Base-by-base conservation (phyloP, 768 basidiomycete species). In the Kwoniella pini region DNA sequence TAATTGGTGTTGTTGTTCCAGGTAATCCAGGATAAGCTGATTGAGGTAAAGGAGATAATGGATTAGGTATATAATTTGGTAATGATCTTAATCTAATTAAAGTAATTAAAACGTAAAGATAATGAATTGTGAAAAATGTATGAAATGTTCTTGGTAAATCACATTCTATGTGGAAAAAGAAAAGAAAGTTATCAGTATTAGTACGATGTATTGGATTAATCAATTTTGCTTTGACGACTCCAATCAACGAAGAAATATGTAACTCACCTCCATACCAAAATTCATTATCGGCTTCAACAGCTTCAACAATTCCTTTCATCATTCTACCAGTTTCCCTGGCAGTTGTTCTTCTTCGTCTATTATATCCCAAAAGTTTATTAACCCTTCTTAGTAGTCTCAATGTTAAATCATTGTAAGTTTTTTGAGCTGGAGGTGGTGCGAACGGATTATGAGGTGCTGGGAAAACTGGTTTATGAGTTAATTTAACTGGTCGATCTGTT, bases 81-180 rank as follows among this genome's bases (percentile, higher is more conserved):
- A 13, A 80, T 0, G 89, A 86, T 21, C 95, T 90, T 10, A 96
- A 83, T 22, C 94, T 88, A 54, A 90, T 88, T 17, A 88, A 88
- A 50, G 94, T 85, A 66, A 97, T 82, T 88, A 93, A 94, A 48
- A 97, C 82, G 79, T 98, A 92, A 27, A 97, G 82, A 65, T 94
- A 92, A 27, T 91, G 91, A 51, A 96, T 80, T 3, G 90, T 90
- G 80, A 97, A 97, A 90, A 93, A 97, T 15, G 95, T 90, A 72
- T 97, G 94, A 79, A 95, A 96, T 0, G 95, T 96, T 12, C 88
- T 88, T 10, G 94, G 92, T 5, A 97, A 83, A 60, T 82, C 82
- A 71, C 90, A 95, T 61, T 85, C 94, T 96, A 27, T 12, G 55
- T 11, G 40, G 9, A n/a, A 11, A 6, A 43, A 11, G 40, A 43